phyloP scores from a whole-genome alignment of 257 asterid genomes.

The Nicotiana tabacum region DNA sequence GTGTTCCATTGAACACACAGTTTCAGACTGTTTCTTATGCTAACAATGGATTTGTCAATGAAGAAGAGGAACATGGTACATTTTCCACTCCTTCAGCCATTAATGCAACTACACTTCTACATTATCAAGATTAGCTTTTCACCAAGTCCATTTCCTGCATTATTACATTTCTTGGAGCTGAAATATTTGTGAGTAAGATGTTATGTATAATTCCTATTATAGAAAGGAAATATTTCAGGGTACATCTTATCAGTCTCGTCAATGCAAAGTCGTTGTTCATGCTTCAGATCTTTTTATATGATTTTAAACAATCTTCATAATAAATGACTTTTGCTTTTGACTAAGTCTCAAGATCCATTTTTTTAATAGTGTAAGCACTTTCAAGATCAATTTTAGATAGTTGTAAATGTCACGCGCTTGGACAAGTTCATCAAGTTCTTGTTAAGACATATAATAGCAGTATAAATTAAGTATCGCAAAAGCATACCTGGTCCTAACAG shows the following conservation, averaged over 20 bases:
- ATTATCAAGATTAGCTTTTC: background rate
- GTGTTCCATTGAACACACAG: slow-evolving; percentile 21
- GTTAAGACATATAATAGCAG: too few species aligned
- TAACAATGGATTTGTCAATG: background rate
- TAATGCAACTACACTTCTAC: background rate
- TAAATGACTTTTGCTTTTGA: too few species aligned
- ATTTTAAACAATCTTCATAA: background rate
- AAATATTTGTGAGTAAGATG: background rate
- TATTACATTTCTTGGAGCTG: background rate
- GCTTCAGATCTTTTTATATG: background rate
- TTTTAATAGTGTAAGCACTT: background rate
- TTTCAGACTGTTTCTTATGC: background rate
- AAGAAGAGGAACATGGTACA: background rate
- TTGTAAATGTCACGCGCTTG: background rate
- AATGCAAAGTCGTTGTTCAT: too few species aligned
- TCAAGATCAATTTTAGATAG: background rate
- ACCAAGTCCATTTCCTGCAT: background rate
- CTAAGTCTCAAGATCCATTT: background rate
- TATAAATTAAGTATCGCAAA: too few species aligned
- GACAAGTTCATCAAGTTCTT: background rate
- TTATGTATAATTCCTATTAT: background rate
- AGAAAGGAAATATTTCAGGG: background rate
- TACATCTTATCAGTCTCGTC: background rate
- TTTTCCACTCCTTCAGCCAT: background rate
- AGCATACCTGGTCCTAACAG: too few species aligned